A percentile compares a stretch with the other conserved stretches of the same genome.
phyloP scores from a whole-genome alignment of 345 rosid genomes.

The Crucihimalaya himalaica region DNA sequence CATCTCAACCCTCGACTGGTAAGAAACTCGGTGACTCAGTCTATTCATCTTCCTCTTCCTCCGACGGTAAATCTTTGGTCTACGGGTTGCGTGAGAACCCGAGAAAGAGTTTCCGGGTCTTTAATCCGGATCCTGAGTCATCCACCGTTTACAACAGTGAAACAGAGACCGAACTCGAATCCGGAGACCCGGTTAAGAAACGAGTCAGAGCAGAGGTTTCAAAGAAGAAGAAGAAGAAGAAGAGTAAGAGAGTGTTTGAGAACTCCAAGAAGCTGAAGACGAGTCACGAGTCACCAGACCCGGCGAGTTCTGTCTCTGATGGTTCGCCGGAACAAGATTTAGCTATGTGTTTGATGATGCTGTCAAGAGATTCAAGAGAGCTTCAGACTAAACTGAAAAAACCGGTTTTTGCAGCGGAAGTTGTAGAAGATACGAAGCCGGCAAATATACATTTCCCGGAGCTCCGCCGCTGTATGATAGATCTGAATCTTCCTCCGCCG shows the following conservation, averaged over 20 bases:
- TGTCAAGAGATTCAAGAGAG: slow-evolving; percentile 82
- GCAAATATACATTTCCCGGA: slow-evolving; percentile 30
- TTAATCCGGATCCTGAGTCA: slow-evolving; percentile 64
- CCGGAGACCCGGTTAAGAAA: slow-evolving; percentile 60
- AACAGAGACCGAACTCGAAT: slow-evolving; percentile 73
- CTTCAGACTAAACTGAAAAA: slow-evolving; percentile 20
- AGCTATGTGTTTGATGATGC: slow-evolving; percentile 94
- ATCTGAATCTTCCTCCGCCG: slow-evolving; percentile 97
- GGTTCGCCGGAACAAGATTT: slow-evolving; percentile 75
- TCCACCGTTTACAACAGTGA: slow-evolving; percentile 59
- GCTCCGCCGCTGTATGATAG: slow-evolving; percentile 52
- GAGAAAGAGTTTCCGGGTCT: slow-evolving; percentile 58
- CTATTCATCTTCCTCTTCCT: slow-evolving; percentile 57
- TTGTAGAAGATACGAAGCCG: slow-evolving; percentile 43
- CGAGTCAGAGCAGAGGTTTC: slow-evolving; percentile 41
- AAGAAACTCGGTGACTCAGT: slow-evolving; percentile 37
- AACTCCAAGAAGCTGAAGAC: slow-evolving; percentile 28
- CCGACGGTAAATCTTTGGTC: slow-evolving; percentile 45
- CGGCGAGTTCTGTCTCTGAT: slow-evolving; percentile 78
- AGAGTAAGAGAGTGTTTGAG: slow-evolving; percentile 11
- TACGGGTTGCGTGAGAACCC: slow-evolving; percentile 79
- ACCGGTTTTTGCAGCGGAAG: slow-evolving; percentile 37
- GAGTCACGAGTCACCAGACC: slow-evolving; percentile 57
- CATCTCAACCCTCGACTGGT: slow-evolving; percentile 40
- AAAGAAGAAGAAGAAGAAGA: slow-evolving; percentile 28